Evolutionary conservation across 805 yeast species (phyloP), one percentile per base, ranked within the genome.

Genomic region (Phaffomyces opuntiae): DNA sequence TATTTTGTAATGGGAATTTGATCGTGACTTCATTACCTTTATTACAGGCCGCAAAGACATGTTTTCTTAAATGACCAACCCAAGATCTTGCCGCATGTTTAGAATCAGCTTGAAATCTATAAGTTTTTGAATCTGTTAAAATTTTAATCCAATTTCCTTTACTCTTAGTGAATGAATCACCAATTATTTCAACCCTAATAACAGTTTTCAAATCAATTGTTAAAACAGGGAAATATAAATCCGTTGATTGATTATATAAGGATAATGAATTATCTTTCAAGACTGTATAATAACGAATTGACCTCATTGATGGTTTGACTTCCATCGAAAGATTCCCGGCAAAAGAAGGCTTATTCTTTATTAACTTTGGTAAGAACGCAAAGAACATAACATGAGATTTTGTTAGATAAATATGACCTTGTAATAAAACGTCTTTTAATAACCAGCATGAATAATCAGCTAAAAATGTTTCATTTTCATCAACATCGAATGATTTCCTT

Each of bases 401-500:
- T 1, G 97, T 89, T 25, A 91, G 62, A 54, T 84, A 84, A 16
- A 89, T 62, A 55, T 85, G 90, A 3, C 98, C 98, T 62, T 88
- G 96, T 25, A 89, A 66, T 26, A 91, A 67, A 0, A 90, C 93
- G 55, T 87, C 95, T 49, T 81, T 77, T 47, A 88, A 69, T 34
- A 90, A 67, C 96, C 96, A 90, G 29, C 89, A 80, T 3, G 83
- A 74, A 55, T 73, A 83, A 50, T 81, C 38, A 1, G 29, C 36
- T 16, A 17, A 25, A 25, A 24, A 8, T 9, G 36, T 32, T 13
- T 47, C 40, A 4, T 8, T 4, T 7, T 38, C 35, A 6, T 34
- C 36, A 33, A 32, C 17, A 14, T 32, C 17, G 19, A n/a, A 32
- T 3, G 9, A 32, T 32, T 32, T 32, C 9, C 17, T 32, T 7